phyloP scores from a whole-genome alignment of 805 yeast species.

The Myxozyma geophila region DNA sequence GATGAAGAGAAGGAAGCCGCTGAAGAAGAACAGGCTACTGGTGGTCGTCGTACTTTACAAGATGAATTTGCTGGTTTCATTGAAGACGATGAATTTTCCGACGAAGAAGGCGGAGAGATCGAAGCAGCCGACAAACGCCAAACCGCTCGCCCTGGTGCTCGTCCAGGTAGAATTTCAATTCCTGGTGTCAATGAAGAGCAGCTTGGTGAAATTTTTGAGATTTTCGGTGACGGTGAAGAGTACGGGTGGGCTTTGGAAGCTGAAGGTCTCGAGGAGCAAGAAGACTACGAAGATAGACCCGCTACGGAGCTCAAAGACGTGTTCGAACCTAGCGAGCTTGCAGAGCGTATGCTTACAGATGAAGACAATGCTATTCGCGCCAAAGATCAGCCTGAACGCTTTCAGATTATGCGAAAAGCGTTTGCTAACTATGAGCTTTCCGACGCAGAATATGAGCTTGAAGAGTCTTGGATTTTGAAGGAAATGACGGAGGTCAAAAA shows the following conservation, averaged over 20 bases:
- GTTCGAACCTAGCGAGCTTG: slow-evolving; percentile 91
- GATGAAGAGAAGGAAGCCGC: slow-evolving; percentile 50
- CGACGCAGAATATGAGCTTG: slow-evolving; percentile 69
- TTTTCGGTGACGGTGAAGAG: slow-evolving; percentile 96
- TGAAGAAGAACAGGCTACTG: slow-evolving; percentile 41
- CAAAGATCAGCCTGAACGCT: slow-evolving; percentile 91
- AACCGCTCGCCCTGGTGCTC: slow-evolving; percentile 5
- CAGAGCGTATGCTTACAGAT: slow-evolving; percentile 87
- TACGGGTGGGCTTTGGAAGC: slow-evolving; percentile 98
- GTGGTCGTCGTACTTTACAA: slow-evolving; percentile 45
- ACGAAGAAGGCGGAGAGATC: slow-evolving; percentile 64
- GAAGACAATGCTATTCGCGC: slow-evolving; percentile 86
- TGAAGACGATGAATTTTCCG: slow-evolving; percentile 95
- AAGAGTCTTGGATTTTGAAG: slow-evolving; percentile 81
- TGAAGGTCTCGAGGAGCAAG: slow-evolving; percentile 64
- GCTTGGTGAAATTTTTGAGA: slow-evolving; percentile 88
- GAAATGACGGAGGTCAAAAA: slow-evolving; percentile 63
- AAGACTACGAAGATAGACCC: slow-evolving; percentile 44
- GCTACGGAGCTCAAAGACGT: slow-evolving; percentile 68
- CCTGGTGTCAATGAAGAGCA: slow-evolving; percentile 80
- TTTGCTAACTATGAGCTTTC: slow-evolving; percentile 66
- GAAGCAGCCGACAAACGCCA: slow-evolving; percentile 17
- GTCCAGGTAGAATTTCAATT: slow-evolving; percentile 38
- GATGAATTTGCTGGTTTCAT: slow-evolving; percentile 97
- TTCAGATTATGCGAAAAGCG: slow-evolving; percentile 71